Percentiles rank a stretch among this genome's conserved stretches.
phyloP scores from a whole-genome alignment of 75 land plant genomes.

The Cunninghamia lanceolata region DNA sequence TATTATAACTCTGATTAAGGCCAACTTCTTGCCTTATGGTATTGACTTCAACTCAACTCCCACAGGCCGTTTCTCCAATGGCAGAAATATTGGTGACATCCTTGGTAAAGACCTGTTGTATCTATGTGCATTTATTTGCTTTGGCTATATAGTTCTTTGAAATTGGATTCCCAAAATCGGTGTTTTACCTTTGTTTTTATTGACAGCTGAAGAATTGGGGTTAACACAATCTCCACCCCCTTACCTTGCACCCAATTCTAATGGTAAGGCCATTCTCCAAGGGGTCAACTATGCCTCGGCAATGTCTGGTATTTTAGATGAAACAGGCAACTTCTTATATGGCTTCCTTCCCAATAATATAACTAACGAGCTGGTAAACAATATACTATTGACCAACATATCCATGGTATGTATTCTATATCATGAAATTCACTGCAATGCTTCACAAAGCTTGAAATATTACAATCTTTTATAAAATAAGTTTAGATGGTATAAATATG shows the following conservation, averaged over 20 bases:
- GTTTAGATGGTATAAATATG: no score
- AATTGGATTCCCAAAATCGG: no score
- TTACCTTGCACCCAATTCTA: conserved; percentile 29
- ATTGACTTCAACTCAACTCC: conserved; percentile 45
- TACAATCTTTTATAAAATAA: no score
- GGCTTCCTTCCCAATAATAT: background rate
- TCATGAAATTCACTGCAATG: no score
- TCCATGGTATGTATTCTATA: no score
- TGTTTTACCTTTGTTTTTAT: background rate
- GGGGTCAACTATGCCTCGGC: conserved; percentile 46
- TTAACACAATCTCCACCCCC: conserved; percentile 15
- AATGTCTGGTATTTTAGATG: conserved; percentile 26
- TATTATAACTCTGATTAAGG: conserved; percentile 29
- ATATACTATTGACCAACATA: no score
- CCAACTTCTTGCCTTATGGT: conserved; percentile 62
- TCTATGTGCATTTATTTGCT: background rate
- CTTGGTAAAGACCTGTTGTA: conserved; percentile 25
- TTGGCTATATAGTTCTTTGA: no score
- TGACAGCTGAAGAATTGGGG: background rate
- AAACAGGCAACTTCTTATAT: conserved; percentile 9
- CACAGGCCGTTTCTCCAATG: conserved; percentile 73
- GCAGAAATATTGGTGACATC: conserved; percentile 46
- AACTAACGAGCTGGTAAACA: background rate
- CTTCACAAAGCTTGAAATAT: no score
- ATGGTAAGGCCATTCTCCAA: conserved; percentile 19